Base-by-base conservation (phyloP, 202 grass and related monocot species). In the Saccharum hybrid region DNA sequence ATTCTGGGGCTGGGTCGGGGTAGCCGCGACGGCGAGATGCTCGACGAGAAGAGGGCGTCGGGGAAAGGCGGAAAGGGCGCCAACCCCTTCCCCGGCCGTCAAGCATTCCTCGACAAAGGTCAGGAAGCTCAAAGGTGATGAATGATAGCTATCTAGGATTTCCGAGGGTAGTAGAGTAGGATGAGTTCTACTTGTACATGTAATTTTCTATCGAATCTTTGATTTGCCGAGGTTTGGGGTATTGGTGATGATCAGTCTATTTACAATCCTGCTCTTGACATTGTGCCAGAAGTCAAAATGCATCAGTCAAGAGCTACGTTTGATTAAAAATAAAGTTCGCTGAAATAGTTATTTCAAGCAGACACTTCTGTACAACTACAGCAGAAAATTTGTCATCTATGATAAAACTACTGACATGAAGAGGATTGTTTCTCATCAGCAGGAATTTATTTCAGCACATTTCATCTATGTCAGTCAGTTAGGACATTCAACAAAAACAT, bases 41-140 rank as follows among this genome's bases (percentile, higher is more conserved):
- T 82, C 6, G 72, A 77, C 13, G 69, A 67, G 40, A 85, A 26
- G 70, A 57, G 72, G 43, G 22, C 41, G 45, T 13, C 46, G 18
- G 6, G 28, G 30, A 88, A 69, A 16, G 52, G 59, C 1, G 36
- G 40, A 8, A 23, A 68, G 64, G 51, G 33, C 36, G 66, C 38
- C 12, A 91, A 38, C 59, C 91, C 91, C 3, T 97, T 93, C 75
- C 91, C 89, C 42, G 88, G 91, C 42, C 81, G 89, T 56, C 88
- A 82, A 54, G 59, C 87, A 10, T 86, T 93, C 52, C 71, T 97
- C 8, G 76, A 96, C 68, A 92, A 92, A 87, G 74, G 76, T 88
- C 15, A 88, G 71, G 72, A 84, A 88, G 41, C 77, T 84, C 48
- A 79, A 88, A 73, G 81, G 45, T 11, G 80, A 72, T 16, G 72